Percentiles rank a stretch among this genome's conserved stretches.
phyloP scores from a whole-genome alignment of 2,329 filamentous ascomycete species.

The Botryotinia globosa region DNA sequence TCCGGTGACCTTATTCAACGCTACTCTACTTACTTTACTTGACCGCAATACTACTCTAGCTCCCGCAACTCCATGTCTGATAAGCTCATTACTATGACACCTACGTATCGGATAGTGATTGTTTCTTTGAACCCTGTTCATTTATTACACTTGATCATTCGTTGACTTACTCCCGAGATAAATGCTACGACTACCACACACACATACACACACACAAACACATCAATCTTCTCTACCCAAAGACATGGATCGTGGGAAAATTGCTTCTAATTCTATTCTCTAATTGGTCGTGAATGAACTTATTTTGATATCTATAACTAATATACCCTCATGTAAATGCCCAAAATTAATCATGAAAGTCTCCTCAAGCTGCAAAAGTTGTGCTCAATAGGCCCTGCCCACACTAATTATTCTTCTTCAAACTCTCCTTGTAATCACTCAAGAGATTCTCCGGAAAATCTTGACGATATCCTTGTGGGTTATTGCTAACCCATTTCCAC shows the following conservation, averaged over 20 bases:
- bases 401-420: conserved; percentile 6
- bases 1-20: neutral
- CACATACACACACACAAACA: neutral
- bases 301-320: conserved; percentile 11
- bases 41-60: neutral
- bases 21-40: neutral
- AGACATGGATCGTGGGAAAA: neutral
- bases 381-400: neutral
- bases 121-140: neutral
- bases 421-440: conserved; percentile 53
- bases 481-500: conserved; percentile 97
- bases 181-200: neutral
- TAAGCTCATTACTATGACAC: neutral
- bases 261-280: conserved; percentile 2
- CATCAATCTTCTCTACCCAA: neutral
- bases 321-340: conserved; percentile 16
- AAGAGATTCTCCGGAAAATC: conserved; percentile 81
- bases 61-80: neutral
- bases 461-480: conserved; percentile 92
- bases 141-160: neutral
- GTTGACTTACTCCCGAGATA: neutral
- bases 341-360: conserved; percentile 9
- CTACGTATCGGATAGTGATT: neutral
- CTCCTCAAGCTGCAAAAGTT: neutral
- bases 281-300: neutral